Percentiles rank a stretch among this genome's conserved stretches.
These are phyloP conservation scores for Geotrichum ghanense DNA, from an alignment of 805 yeast species.

Conservation along the genomic window DNA sequence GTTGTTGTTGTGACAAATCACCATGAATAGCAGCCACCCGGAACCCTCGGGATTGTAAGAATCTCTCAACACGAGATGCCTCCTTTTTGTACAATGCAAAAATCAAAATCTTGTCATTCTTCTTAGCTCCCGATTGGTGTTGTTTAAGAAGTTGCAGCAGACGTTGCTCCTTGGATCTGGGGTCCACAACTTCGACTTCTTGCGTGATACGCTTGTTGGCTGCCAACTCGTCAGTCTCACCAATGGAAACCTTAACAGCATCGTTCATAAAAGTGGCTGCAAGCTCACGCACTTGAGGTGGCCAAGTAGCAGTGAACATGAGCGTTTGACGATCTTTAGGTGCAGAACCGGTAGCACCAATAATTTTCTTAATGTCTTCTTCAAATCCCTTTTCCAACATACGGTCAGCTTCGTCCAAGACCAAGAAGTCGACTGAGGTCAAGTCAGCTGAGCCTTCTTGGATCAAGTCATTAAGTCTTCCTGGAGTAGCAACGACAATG, in stretches of 20 bases:
- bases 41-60: conserved; percentile 62
- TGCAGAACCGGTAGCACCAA: conserved; percentile 40
- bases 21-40: conserved; percentile 92
- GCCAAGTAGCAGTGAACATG: conserved; percentile 99
- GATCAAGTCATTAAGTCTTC: conserved; percentile 81
- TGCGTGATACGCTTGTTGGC: conserved; percentile 94
- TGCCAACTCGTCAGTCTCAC: conserved; percentile 84
- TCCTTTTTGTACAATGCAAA: conserved; percentile 96
- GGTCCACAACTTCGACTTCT: conserved; percentile 85
- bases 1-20: conserved; percentile 82
- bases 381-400: conserved; percentile 98
- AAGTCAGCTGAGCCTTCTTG: conserved; percentile 78
- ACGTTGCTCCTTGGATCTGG: conserved; percentile 65
- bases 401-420: conserved; percentile 96
- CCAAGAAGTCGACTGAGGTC: conserved; percentile 59
- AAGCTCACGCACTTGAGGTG: conserved; percentile 91
- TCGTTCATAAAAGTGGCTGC: conserved; percentile 69
- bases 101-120: conserved; percentile 73
- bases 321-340: conserved; percentile 62
- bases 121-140: conserved; percentile 54
- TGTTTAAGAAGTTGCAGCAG: conserved; percentile 59
- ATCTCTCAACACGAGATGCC: conserved; percentile 80
- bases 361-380: conserved; percentile 82
- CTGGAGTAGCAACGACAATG: conserved; percentile 96
- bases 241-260: conserved; percentile 88